Evolutionary conservation across 2,329 filamentous ascomycete genomes (phyloP).

Genomic region (Verticillium alfalfae): DNA sequence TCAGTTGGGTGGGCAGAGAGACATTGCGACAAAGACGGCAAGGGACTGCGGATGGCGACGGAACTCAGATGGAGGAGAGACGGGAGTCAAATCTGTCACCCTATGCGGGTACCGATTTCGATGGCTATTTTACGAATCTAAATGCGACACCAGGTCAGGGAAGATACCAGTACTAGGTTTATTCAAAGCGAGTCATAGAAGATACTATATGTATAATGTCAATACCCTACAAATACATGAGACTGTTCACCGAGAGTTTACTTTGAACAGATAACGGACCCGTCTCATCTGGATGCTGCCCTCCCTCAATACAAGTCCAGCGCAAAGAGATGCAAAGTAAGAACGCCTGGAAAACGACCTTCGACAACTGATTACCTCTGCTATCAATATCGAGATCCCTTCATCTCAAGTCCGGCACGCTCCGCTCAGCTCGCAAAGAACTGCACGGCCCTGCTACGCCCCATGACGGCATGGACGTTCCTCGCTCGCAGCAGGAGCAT

Average conservation of each 20-base stretch:
- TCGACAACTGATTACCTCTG: too few relatives aligned
- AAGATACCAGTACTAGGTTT: conserved; percentile 1
- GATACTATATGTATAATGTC: not conserved
- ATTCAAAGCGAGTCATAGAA: not conserved
- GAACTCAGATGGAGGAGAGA: conserved; percentile 1
- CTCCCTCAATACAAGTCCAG: too few relatives aligned
- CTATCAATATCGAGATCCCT: too few relatives aligned
- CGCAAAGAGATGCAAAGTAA: too few relatives aligned
- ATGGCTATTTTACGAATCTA: conserved; percentile 3
- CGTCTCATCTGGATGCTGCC: too few relatives aligned
- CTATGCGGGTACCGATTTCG: conserved; percentile 9
- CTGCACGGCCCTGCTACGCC: too few relatives aligned
- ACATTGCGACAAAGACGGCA: conserved; percentile 7
- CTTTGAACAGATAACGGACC: too few relatives aligned
- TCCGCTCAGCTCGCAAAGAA: too few relatives aligned
- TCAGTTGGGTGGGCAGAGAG: conserved; percentile 26
- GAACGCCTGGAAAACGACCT: too few relatives aligned
- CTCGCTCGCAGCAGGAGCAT: too few relatives aligned
- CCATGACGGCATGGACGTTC: too few relatives aligned
- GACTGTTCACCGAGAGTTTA: not conserved
- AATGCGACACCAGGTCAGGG: not conserved
- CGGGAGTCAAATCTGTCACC: conserved; percentile 4
- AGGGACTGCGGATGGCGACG: not conserved
- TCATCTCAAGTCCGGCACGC: too few relatives aligned
- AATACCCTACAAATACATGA: not conserved